Conservation (phyloP, 106 monocot species). For the Ottelia alismoides region DNA sequence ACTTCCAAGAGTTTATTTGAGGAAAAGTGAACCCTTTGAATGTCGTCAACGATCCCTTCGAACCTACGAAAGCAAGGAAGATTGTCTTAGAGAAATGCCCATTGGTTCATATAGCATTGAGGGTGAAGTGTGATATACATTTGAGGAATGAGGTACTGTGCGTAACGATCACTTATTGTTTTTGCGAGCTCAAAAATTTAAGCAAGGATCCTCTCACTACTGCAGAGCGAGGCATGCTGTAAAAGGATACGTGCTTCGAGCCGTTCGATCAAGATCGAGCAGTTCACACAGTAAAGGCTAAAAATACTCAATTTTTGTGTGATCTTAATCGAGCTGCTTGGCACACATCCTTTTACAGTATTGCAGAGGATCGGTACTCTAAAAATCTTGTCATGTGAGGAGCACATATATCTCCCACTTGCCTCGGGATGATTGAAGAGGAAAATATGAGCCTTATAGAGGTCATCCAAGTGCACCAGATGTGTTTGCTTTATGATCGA, state of each 20-base stretch:
- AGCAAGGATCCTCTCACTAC: too few species aligned
- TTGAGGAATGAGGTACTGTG: constrained; percentile 39
- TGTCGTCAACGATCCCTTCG: constrained; percentile 21
- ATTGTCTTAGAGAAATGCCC: too few species aligned
- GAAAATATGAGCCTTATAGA: constrained; percentile 42
- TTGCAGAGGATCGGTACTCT: too few species aligned
- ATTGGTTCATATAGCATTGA: too few species aligned
- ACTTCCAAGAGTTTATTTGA: constrained; percentile 33
- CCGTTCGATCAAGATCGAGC: too few species aligned
- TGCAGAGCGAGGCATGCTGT: too few species aligned
- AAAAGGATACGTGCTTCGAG: too few species aligned
- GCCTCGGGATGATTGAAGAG: constrained; percentile 45
- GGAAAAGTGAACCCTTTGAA: constrained; percentile 20
- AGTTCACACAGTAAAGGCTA: too few species aligned
- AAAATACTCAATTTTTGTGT: too few species aligned
- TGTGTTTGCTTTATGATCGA: constrained; percentile 50
- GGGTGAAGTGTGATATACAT: too few species aligned
- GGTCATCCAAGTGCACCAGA: constrained; percentile 63
- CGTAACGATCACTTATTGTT: constrained; percentile 29
- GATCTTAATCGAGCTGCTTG: too few species aligned
- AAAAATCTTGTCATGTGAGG: constrained; percentile 51
- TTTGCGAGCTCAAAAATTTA: constrained; percentile 33
- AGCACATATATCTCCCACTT: constrained; percentile 67
- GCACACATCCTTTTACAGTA: too few species aligned
- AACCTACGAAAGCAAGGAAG: constrained; percentile 24